Evolutionary conservation across 257 asterid genomes (phyloP).

Genomic region (Nicotiana paniculata): DNA sequence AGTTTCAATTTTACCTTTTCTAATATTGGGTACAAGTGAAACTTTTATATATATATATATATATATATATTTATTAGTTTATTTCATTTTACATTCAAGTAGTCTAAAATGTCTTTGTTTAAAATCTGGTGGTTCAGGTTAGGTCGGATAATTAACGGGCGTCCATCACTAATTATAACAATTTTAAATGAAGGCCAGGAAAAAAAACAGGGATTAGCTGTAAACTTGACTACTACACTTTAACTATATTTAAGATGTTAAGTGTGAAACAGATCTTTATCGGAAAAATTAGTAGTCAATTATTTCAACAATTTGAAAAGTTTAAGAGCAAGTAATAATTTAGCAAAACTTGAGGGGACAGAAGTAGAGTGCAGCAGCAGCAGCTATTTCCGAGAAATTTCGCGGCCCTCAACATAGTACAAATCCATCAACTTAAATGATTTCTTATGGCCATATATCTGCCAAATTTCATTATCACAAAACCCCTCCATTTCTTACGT

Average conservation of each 20-base stretch:
- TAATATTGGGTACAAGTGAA: background rate
- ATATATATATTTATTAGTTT: no score
- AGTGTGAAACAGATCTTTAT: no score
- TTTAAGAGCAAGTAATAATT: background rate
- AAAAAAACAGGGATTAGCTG: no score
- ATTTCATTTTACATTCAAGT: no score
- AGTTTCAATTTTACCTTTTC: background rate
- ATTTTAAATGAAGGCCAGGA: no score
- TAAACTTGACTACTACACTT: no score
- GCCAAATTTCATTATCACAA: background rate
- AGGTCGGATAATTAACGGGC: background rate
- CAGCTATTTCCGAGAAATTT: slow-evolving; percentile 13
- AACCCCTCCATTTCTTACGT: background rate
- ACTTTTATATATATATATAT: no score
- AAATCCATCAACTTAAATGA: background rate
- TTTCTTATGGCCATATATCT: background rate
- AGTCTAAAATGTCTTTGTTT: no score
- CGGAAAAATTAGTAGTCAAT: no score
- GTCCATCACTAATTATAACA: no score
- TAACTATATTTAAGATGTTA: no score
- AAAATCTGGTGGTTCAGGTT: background rate
- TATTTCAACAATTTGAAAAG: background rate
- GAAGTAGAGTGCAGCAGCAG: background rate
- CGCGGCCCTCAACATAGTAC: background rate
- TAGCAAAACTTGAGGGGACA: background rate